Evolutionary conservation across 139 green algal species (phyloP).

Genomic region (Micractinium sp.): DNA sequence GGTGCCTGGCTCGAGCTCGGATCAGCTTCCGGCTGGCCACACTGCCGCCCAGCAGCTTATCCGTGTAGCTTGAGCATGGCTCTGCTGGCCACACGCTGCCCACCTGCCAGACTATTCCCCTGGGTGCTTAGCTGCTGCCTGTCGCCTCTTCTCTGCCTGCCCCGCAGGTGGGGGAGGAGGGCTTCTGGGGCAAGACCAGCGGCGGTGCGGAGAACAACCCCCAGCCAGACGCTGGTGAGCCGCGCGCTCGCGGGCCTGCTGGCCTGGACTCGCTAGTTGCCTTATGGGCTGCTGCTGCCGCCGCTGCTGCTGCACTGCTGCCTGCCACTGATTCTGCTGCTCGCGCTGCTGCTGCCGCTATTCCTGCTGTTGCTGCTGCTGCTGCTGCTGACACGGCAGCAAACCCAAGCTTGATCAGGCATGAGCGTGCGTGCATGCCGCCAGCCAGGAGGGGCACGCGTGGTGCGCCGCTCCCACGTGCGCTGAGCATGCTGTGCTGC

Average conservation of each 20-base stretch:
- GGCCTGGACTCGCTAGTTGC: too few relatives aligned
- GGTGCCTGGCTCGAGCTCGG: too few relatives aligned
- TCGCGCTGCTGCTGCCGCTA: too few relatives aligned
- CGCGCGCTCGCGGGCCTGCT: not conserved
- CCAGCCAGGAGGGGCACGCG: not conserved
- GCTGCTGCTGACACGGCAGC: not conserved
- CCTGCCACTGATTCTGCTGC: too few relatives aligned
- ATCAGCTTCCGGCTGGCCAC: too few relatives aligned
- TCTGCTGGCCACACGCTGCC: not conserved
- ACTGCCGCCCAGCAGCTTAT: too few relatives aligned
- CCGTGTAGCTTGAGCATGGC: too few relatives aligned
- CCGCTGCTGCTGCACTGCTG: too few relatives aligned
- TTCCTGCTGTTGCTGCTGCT: not conserved
- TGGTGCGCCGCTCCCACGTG: not conserved
- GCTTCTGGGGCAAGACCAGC: conserved; percentile 33
- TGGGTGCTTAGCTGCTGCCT: not conserved
- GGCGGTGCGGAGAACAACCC: conserved; percentile 23
- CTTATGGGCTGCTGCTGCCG: too few relatives aligned
- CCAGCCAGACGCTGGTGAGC: conserved; percentile 8
- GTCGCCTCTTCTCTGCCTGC: not conserved
- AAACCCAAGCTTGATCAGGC: too few relatives aligned
- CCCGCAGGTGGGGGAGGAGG: conserved; percentile 19
- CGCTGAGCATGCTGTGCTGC: not conserved
- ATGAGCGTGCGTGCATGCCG: not conserved
- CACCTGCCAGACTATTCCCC: not conserved